Evolutionary conservation across 139 green algal species (phyloP), one percentile per base, ranked within the genome.

Genomic region (Volvox reticuliferus): DNA sequence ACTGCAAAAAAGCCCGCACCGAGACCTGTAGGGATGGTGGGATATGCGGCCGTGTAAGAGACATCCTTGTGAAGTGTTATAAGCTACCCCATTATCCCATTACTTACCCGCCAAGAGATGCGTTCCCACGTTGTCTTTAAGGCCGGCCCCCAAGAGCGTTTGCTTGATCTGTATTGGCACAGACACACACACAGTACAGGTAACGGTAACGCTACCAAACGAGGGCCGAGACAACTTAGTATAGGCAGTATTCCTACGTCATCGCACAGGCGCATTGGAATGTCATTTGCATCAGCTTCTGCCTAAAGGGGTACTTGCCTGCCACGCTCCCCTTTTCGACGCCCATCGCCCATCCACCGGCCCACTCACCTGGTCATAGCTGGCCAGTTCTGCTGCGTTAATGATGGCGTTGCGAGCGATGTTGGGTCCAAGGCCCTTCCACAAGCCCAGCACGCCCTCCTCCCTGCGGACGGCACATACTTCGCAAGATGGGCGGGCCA

Each of bases 301-400:
- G n/a, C n/a, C n/a, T n/a, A n/a, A n/a, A n/a, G n/a, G n/a, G n/a
- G n/a, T n/a, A n/a, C n/a, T n/a, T 55, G 44, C 44, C 44, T 55
- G 44, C 44, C 44, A 55, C 44, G 5, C 44, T 55, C 44, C 44
- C 44, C 44, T 55, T 55, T 55, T 55, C 44, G 44, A 55, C 44
- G 9, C 9, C 9, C 65, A 28, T 24, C 65, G 65, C 21, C 65
- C 65, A 28, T 73, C 24, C 65, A 17, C 62, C 19, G 62, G 17
- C 62, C 62, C 62, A 69, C 12, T 73, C 65, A 73, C 93, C 94
- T 99, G 97, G 94, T 99, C 98, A 88, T 99, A 99, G 18, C 88
- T 96, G 50, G 98, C 98, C 81, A 99, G 96, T 95, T 99, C 98
- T 1, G 97, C 97, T 2, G 98, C 98, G 88, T 99, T 99, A 94